phyloP scores from a whole-genome alignment of 495 filamentous ascomycete genomes.

The Trichocladium uniseriatum region DNA sequence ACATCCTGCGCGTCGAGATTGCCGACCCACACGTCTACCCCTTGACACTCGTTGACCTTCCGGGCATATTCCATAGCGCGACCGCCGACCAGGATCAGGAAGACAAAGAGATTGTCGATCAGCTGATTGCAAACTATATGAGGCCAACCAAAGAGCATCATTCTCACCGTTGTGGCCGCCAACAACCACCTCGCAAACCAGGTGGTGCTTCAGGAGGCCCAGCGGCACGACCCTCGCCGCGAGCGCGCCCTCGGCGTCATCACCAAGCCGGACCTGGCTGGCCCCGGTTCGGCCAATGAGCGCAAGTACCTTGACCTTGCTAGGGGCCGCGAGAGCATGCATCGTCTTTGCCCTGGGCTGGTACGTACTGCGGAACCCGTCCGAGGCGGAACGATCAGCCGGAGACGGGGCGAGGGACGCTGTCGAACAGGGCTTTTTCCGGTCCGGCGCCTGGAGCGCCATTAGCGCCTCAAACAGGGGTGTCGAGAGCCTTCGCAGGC shows the following conservation, averaged over 20 bases:
- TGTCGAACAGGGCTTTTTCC: conserved; percentile 35
- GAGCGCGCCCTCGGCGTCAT: conserved; percentile 50
- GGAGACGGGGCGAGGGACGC: conserved; percentile 26
- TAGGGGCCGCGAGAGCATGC: conserved; percentile 8
- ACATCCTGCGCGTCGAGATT: conserved; percentile 57
- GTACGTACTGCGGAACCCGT: conserved; percentile 57
- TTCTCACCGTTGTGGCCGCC: conserved; percentile 49
- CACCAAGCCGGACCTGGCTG: conserved; percentile 21
- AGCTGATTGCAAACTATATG: conserved; percentile 52
- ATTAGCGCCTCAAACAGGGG: conserved; percentile 21
- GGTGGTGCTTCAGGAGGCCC: conserved; percentile 34
- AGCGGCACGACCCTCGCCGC: conserved; percentile 34
- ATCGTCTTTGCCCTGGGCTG: conserved; percentile 36
- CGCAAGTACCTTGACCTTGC: conserved; percentile 9
- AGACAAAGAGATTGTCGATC: conserved; percentile 40
- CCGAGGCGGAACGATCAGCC: conserved; percentile 30
- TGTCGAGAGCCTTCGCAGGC: conserved; percentile 22
- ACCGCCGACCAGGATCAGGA: conserved; percentile 34
- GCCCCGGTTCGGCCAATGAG: conserved; percentile 1
- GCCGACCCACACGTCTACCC: conserved; percentile 48
- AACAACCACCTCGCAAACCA: conserved; percentile 43
- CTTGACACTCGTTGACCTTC: conserved; percentile 59
- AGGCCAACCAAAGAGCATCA: conserved; percentile 43
- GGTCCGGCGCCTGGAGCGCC: conserved; percentile 28
- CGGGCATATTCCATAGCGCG: conserved; percentile 46